These are phyloP conservation scores for Fusarium secorum DNA, from an alignment of 2,329 filamentous ascomycete species.

Conservation along the genomic window DNA sequence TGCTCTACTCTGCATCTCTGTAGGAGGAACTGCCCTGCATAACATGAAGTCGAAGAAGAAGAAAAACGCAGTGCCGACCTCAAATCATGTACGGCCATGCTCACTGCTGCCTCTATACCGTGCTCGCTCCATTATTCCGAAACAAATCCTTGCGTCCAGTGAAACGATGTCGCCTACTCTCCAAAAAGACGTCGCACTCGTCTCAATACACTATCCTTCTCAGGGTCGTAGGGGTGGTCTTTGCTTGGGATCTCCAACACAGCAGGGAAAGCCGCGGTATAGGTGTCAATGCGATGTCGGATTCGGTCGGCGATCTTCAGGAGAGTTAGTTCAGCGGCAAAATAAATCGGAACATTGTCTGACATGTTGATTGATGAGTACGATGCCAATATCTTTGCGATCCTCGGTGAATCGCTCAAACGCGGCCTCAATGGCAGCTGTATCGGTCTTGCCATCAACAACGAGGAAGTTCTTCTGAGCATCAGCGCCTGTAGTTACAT, in stretches of 20 bases:
- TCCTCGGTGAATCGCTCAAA: slow-evolving; percentile 90
- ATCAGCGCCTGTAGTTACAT: slow-evolving; percentile 88
- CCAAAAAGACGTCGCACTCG: slow-evolving; percentile 75
- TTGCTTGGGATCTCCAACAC: slow-evolving; percentile 98
- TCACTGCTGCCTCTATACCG: not conserved
- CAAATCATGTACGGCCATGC: not conserved
- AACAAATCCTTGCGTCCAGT: slow-evolving; percentile 5
- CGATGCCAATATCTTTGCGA: slow-evolving; percentile 94
- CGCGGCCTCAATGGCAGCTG: slow-evolving; percentile 82
- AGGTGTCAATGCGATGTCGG: slow-evolving; percentile 87
- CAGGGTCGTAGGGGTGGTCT: slow-evolving; percentile 97
- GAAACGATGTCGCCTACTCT: slow-evolving; percentile 59
- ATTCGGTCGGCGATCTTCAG: slow-evolving; percentile 89
- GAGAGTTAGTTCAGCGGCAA: slow-evolving; percentile 27
- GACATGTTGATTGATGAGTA: slow-evolving; percentile 98
- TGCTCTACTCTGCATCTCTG: slow-evolving; percentile 5
- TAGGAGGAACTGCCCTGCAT: slow-evolving; percentile 5
- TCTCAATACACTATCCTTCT: slow-evolving; percentile 97
- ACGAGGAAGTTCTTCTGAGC: slow-evolving; percentile 98
- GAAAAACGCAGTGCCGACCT: slow-evolving; percentile 9
- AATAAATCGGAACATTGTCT: slow-evolving; percentile 39
- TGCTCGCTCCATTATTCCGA: slow-evolving; percentile 1
- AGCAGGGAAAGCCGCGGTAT: slow-evolving; percentile 94
- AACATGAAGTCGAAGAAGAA: not conserved
- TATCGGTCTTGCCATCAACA: slow-evolving; percentile 93